phyloP scores from a whole-genome alignment of 2,329 filamentous ascomycete species.

The Harringtonia lauricola region DNA sequence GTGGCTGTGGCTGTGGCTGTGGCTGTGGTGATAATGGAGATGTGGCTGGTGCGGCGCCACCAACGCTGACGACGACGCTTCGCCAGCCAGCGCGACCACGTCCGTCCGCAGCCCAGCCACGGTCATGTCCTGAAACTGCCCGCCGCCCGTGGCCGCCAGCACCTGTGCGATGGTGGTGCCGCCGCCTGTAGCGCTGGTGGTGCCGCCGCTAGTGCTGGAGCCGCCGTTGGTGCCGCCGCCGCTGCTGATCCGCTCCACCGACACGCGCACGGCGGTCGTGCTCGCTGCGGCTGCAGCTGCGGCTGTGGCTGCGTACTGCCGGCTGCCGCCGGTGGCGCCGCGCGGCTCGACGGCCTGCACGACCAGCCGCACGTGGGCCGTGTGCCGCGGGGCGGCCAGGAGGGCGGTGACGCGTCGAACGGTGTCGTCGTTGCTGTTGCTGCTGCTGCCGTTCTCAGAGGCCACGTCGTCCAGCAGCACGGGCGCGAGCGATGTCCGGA shows the following conservation, averaged over 20 bases:
- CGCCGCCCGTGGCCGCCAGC: conserved; percentile 57
- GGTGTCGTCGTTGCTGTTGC: conserved; percentile 16
- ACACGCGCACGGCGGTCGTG: conserved; percentile 48
- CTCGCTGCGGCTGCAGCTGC: conserved; percentile 14
- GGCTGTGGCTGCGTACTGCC: conserved; percentile 13
- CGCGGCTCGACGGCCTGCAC: conserved; percentile 13
- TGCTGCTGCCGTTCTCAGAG: background rate
- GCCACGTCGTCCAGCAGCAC: conserved; percentile 23
- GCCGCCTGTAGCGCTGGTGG: conserved; percentile 28
- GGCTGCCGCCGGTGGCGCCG: conserved; percentile 8
- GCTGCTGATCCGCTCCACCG: conserved; percentile 55
- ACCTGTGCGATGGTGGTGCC: conserved; percentile 24
- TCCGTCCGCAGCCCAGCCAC: conserved; percentile 23
- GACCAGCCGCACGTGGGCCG: conserved; percentile 48
- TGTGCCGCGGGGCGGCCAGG: conserved; percentile 26
- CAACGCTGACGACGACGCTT: background rate
- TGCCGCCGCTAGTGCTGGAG: background rate
- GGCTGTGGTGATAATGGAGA: conserved; percentile 16
- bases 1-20: conserved; percentile 62
- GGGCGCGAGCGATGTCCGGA: conserved; percentile 48
- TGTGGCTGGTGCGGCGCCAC: background rate
- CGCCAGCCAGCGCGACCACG: conserved; percentile 6
- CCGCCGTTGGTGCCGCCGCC: background rate
- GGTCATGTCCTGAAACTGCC: conserved; percentile 60
- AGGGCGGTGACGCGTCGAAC: conserved; percentile 29